phyloP scores from a whole-genome alignment of 129 eudicot genomes.

The Smallanthus sonchifolius region DNA sequence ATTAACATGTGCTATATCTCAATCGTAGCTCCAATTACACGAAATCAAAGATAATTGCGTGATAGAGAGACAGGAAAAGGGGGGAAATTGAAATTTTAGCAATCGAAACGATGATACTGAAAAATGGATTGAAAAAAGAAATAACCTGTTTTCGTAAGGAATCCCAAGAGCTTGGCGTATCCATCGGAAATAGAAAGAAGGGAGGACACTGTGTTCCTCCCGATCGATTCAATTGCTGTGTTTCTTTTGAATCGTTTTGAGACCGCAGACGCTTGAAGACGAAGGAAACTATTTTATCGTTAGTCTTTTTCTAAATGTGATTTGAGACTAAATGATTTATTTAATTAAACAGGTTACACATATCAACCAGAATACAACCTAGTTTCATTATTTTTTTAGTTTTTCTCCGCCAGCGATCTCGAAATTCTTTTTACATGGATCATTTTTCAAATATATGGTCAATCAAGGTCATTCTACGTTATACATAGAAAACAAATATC shows the following conservation, averaged over 20 bases:
- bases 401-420: no score
- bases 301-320: no score
- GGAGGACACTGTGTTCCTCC: slow-evolving; percentile 27
- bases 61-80: neutral
- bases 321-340: no score
- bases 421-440: no score
- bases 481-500: no score
- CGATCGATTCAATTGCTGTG: slow-evolving; percentile 1
- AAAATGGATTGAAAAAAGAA: neutral
- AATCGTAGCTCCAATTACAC: slow-evolving; percentile 3
- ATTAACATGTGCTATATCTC: neutral
- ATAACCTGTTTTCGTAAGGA: slow-evolving; percentile 76
- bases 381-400: no score
- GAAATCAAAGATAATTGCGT: neutral
- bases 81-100: neutral
- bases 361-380: no score
- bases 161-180: slow-evolving; percentile 73
- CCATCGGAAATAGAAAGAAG: slow-evolving; percentile 35
- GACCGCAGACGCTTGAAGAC: slow-evolving; percentile 28
- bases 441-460: no score
- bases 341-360: no score
- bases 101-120: neutral
- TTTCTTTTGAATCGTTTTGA: slow-evolving; percentile 10
- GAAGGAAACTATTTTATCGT: slow-evolving; percentile 10
- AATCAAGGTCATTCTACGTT: no score